A percentile compares a stretch with the other conserved stretches of the same genome.
phyloP scores from a whole-genome alignment of 2,329 filamentous ascomycete genomes.

The Akanthomyces lecanii region DNA sequence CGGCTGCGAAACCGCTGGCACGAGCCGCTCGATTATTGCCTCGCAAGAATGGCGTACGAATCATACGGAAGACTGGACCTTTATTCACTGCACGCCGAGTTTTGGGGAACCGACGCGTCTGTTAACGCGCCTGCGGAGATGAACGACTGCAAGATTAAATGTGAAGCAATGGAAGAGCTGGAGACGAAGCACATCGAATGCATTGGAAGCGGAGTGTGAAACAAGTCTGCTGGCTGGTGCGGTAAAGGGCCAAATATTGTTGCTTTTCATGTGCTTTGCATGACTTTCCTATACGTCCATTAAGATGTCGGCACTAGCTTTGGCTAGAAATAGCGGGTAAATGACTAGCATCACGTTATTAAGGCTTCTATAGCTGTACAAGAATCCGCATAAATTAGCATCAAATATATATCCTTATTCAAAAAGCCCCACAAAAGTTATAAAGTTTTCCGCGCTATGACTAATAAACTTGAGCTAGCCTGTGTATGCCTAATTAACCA shows the following conservation, averaged over 20 bases:
- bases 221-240: not conserved
- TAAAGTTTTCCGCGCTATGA: not conserved
- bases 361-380: not conserved
- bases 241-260: not conserved
- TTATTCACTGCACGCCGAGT: not conserved
- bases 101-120: constrained; percentile 2
- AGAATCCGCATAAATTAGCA: not conserved
- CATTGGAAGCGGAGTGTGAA: not conserved
- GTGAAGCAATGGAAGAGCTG: not conserved
- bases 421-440: not conserved
- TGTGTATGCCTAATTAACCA: not conserved
- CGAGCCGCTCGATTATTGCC: constrained; percentile 16
- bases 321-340: not conserved
- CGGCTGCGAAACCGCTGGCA: constrained; percentile 19
- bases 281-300: not conserved
- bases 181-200: not conserved
- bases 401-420: not conserved
- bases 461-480: not conserved
- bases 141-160: not conserved
- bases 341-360: not conserved
- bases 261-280: not conserved
- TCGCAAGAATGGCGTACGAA: constrained; percentile 14
- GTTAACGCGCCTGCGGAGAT: not conserved
- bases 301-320: not conserved
- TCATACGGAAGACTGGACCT: constrained; percentile 3